Percentiles rank a stretch among this genome's conserved stretches.
Conservation (phyloP, 202 grass and related monocot genomes). For the Panicum hallii region DNA sequence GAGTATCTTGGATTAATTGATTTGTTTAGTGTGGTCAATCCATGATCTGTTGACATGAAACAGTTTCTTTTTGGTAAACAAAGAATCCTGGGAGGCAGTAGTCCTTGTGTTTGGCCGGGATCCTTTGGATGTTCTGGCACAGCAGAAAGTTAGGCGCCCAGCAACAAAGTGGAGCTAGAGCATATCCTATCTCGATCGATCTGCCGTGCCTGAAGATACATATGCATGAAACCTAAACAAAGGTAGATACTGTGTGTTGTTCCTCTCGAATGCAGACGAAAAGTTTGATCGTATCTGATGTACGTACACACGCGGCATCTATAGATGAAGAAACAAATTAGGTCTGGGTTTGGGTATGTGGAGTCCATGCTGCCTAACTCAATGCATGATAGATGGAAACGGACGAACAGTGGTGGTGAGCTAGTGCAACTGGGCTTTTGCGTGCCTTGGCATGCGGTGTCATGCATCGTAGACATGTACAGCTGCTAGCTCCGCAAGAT, state of each 20-base stretch:
- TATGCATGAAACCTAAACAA: conserved; percentile 18
- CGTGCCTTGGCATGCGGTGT: background rate
- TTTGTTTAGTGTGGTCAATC: conserved; percentile 41
- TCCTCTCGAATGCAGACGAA: conserved; percentile 35
- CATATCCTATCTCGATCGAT: background rate
- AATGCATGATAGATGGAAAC: background rate
- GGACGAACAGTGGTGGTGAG: background rate
- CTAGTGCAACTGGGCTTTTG: background rate
- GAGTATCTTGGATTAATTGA: background rate
- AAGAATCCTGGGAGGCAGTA: background rate
- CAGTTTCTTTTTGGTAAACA: background rate
- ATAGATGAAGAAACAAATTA: conserved; percentile 22
- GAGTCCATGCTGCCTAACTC: conserved; percentile 44
- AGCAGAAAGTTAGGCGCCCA: conserved; percentile 50
- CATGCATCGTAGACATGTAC: background rate
- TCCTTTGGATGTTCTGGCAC: conserved; percentile 26
- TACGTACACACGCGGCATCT: background rate
- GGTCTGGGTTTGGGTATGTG: background rate
- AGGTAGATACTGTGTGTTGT: conserved; percentile 19
- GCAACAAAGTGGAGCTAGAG: conserved; percentile 41
- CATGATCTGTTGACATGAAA: conserved; percentile 5
- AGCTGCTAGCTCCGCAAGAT: background rate
- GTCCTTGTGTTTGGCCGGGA: conserved; percentile 49
- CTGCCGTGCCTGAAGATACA: conserved; percentile 1
- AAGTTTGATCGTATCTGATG: conserved; percentile 43